phyloP scores from a whole-genome alignment of 2,329 filamentous ascomycete genomes.

The Fusarium chaquense region DNA sequence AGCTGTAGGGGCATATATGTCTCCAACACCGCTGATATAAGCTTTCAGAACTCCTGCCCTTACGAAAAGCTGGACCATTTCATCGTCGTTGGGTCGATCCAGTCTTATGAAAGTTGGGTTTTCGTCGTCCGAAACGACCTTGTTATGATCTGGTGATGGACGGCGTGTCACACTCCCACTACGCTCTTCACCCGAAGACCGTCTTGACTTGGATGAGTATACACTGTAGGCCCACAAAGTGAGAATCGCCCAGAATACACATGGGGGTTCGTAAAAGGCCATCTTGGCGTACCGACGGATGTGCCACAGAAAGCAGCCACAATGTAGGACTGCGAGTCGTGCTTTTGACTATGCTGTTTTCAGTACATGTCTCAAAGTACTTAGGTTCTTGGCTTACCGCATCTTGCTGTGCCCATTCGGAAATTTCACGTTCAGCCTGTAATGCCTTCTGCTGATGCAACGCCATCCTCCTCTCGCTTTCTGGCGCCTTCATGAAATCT shows the following conservation, averaged over 20 bases:
- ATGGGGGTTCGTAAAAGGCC: constrained; percentile 55
- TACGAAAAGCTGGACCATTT: constrained; percentile 68
- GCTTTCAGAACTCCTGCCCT: constrained; percentile 62
- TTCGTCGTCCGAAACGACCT: not conserved
- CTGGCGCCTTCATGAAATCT: constrained; percentile 27
- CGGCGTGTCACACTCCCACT: constrained; percentile 20
- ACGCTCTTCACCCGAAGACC: not conserved
- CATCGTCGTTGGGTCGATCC: constrained; percentile 68
- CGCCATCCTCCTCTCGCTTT: constrained; percentile 7
- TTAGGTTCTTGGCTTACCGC: constrained; percentile 29
- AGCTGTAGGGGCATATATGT: constrained; percentile 53
- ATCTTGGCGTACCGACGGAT: constrained; percentile 57
- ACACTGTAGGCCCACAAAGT: constrained; percentile 56
- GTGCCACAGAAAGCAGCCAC: constrained; percentile 60
- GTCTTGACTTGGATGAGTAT: constrained; percentile 20
- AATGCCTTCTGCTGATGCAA: constrained; percentile 28
- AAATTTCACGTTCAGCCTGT: constrained; percentile 47
- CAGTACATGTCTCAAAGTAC: rapidly evolving
- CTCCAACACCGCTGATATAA: constrained; percentile 64
- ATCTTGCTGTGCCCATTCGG: constrained; percentile 52
- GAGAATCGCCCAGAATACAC: constrained; percentile 55
- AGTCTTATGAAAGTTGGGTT: constrained; percentile 61
- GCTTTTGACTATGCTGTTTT: constrained; percentile 55
- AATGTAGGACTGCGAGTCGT: constrained; percentile 58
- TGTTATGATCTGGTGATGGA: not conserved